These are phyloP conservation scores for Cicer arietinum DNA, from an alignment of 306 rosid genomes.

Conservation along the genomic window DNA sequence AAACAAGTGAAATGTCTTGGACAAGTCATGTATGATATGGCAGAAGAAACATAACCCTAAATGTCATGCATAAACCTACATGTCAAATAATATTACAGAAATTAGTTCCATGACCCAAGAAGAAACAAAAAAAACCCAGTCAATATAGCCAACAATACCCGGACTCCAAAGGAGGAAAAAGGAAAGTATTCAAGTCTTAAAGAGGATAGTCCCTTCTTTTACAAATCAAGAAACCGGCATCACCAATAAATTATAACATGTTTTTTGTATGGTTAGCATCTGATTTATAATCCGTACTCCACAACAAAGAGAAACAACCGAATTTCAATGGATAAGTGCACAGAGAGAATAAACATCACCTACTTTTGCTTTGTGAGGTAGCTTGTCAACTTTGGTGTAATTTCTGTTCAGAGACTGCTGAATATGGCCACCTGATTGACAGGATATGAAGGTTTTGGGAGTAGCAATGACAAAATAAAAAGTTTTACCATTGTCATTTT, in stretches of 20 bases:
- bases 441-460: slow-evolving; percentile 32
- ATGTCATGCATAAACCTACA: slow-evolving; percentile 19
- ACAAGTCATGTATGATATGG: slow-evolving; percentile 23
- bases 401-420: slow-evolving; percentile 18
- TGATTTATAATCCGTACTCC: slow-evolving; percentile 23
- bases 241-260: slow-evolving; percentile 25
- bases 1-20: slow-evolving; percentile 10
- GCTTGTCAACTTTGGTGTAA: slow-evolving; percentile 12
- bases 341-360: slow-evolving; percentile 11
- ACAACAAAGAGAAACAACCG: slow-evolving; percentile 29
- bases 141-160: slow-evolving; percentile 12
- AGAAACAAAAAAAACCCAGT: not conserved
- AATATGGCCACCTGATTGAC: slow-evolving; percentile 21
- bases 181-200: not conserved
- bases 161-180: not conserved
- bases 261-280: slow-evolving; percentile 19
- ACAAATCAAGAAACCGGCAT: slow-evolving; percentile 13
- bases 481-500: slow-evolving; percentile 12
- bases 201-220: slow-evolving; percentile 11
- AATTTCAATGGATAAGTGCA: slow-evolving; percentile 21
- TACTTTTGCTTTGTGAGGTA: slow-evolving; percentile 15
- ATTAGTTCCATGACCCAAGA: slow-evolving; percentile 24
- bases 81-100: slow-evolving; percentile 36
- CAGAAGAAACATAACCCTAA: slow-evolving; percentile 12
- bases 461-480: slow-evolving; percentile 12